phyloP scores from a whole-genome alignment of 257 asterid genomes.

The Eucommia ulmoides region DNA sequence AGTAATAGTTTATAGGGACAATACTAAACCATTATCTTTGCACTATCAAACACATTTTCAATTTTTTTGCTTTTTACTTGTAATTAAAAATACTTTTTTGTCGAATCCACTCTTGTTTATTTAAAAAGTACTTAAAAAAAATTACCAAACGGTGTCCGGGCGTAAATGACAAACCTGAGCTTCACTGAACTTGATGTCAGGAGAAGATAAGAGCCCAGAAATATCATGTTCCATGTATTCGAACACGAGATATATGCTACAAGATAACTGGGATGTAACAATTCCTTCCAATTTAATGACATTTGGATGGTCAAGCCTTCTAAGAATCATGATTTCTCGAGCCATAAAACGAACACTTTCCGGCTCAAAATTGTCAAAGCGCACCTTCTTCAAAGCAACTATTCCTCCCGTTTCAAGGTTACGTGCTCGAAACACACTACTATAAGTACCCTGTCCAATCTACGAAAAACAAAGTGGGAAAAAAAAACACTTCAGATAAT shows the following conservation, averaged over 20 bases:
- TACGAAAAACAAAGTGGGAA: not conserved
- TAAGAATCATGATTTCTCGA: conserved; percentile 34
- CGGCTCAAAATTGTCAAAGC: conserved; percentile 36
- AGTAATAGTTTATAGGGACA: too few relatives aligned
- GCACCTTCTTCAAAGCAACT: conserved; percentile 37
- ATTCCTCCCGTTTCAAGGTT: conserved; percentile 21
- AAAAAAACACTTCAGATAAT: not conserved
- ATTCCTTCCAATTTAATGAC: conserved; percentile 70
- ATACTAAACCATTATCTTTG: too few relatives aligned
- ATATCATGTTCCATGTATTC: conserved; percentile 98
- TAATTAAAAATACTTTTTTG: too few relatives aligned
- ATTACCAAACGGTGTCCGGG: not conserved
- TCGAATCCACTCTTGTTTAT: too few relatives aligned
- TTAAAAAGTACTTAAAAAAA: too few relatives aligned
- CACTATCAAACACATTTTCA: too few relatives aligned
- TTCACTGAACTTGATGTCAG: conserved; percentile 68
- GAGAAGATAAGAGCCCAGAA: conserved; percentile 69
- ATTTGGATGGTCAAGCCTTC: conserved; percentile 30
- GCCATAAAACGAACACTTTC: conserved; percentile 44
- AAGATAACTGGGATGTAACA: conserved; percentile 68
- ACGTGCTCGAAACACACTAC: conserved; percentile 34
- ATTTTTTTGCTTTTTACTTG: too few relatives aligned
- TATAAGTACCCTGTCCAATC: conserved; percentile 47
- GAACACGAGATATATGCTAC: conserved; percentile 87
- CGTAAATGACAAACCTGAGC: conserved; percentile 49